These are phyloP conservation scores for Tetrastigma voinierianum DNA, from an alignment of 164 flowering plant species.

Conservation along the genomic window DNA sequence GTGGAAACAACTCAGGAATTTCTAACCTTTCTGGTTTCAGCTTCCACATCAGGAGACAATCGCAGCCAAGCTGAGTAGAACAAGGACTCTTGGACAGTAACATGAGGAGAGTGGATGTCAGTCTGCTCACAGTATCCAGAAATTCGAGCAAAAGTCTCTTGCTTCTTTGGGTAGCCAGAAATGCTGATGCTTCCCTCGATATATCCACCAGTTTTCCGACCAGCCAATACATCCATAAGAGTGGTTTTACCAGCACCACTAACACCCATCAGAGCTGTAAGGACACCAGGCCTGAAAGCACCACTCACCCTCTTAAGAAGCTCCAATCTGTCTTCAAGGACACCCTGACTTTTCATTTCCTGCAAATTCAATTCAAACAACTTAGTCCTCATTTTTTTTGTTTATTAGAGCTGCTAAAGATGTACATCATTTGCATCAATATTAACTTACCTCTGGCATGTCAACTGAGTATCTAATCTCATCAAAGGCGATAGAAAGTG, in stretches of 20 bases:
- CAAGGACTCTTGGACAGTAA: constrained; percentile 59
- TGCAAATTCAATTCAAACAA: constrained; percentile 15
- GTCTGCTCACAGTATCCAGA: constrained; percentile 64
- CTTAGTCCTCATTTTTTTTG: neutral
- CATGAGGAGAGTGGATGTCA: constrained; percentile 64
- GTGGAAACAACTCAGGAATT: neutral
- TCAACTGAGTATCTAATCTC: constrained; percentile 47
- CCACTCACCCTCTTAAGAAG: constrained; percentile 64
- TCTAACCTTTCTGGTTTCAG: constrained; percentile 38
- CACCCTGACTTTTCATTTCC: constrained; percentile 67
- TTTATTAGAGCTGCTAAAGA: too few relatives aligned
- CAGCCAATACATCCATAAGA: constrained; percentile 66
- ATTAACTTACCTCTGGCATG: constrained; percentile 47
- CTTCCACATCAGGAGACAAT: constrained; percentile 30
- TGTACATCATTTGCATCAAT: neutral
- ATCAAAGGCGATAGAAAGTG: constrained; percentile 44
- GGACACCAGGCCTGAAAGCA: constrained; percentile 69
- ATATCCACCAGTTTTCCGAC: constrained; percentile 66
- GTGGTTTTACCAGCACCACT: constrained; percentile 81
- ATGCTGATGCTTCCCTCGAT: constrained; percentile 47
- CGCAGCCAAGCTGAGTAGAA: constrained; percentile 66
- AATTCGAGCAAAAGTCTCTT: constrained; percentile 60
- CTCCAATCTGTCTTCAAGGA: constrained; percentile 39
- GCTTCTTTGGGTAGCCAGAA: constrained; percentile 62
- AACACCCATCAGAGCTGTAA: constrained; percentile 74